These are phyloP conservation scores for Rasamsonia emersonii DNA, from an alignment of 2,329 filamentous ascomycete species.

Conservation along the genomic window DNA sequence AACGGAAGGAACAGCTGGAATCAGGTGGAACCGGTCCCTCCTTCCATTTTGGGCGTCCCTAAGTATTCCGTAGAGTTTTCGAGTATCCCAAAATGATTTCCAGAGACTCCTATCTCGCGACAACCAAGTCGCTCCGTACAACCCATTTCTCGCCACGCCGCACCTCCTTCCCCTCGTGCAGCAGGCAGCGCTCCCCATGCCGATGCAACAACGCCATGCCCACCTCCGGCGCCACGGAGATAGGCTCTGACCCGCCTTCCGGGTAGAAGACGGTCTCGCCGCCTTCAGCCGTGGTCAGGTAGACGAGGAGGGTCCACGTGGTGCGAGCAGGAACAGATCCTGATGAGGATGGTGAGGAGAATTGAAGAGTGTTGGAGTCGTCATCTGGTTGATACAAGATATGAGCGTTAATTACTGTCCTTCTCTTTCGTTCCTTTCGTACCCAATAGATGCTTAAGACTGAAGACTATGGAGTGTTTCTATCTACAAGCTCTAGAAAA, in stretches of 20 bases:
- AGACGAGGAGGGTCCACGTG: constrained; percentile 86
- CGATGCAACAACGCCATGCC: constrained; percentile 81
- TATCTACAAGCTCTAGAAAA: neutral
- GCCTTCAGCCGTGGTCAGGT: constrained; percentile 74
- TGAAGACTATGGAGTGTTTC: constrained; percentile 3
- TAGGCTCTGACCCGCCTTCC: constrained; percentile 49
- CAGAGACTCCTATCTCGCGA: constrained; percentile 16
- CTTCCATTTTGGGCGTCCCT: too few relatives aligned
- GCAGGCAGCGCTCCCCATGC: constrained; percentile 79
- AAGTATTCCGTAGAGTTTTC: too few relatives aligned
- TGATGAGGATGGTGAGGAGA: constrained; percentile 41
- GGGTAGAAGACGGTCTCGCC: constrained; percentile 92
- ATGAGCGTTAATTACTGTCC: too few relatives aligned
- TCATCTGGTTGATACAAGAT: constrained; percentile 70
- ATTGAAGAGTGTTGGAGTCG: constrained; percentile 65
- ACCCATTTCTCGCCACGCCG: constrained; percentile 82
- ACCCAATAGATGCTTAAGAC: too few relatives aligned
- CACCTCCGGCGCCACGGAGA: constrained; percentile 67
- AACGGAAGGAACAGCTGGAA: too few relatives aligned
- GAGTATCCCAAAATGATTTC: too few relatives aligned
- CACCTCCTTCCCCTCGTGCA: constrained; percentile 81
- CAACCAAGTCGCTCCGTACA: constrained; percentile 66
- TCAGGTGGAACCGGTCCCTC: too few relatives aligned
- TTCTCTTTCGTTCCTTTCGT: too few relatives aligned
- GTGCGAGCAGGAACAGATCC: constrained; percentile 52